A percentile compares a stretch with the other conserved stretches of the same genome.
Conservation (phyloP, 2,329 filamentous ascomycete genomes). For the Iodosphaeria phyllophila region DNA sequence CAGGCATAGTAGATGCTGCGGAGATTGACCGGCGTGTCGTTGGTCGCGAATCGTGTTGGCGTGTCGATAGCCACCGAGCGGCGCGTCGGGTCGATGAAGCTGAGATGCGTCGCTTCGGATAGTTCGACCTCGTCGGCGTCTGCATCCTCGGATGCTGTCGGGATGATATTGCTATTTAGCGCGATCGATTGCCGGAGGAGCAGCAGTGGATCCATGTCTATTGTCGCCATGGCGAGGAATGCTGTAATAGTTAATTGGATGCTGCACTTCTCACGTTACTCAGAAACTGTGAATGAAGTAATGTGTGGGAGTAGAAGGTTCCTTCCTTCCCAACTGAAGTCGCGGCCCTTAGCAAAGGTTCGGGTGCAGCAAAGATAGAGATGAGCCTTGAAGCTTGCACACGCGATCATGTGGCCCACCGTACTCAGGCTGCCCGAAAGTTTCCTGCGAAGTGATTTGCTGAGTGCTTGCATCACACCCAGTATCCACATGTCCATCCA, state of each 20-base stretch:
- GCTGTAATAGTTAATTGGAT: neutral
- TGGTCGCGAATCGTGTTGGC: slow-evolving; percentile 76
- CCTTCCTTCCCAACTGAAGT: too few relatives aligned
- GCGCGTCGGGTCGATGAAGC: slow-evolving; percentile 44
- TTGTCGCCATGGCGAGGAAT: slow-evolving; percentile 30
- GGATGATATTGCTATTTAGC: slow-evolving; percentile 47
- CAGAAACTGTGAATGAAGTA: too few relatives aligned
- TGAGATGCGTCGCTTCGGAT: slow-evolving; percentile 59
- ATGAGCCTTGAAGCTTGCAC: too few relatives aligned
- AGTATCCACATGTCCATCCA: too few relatives aligned
- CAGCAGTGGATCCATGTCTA: slow-evolving; percentile 58
- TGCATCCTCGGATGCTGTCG: slow-evolving; percentile 51
- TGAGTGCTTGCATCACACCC: too few relatives aligned
- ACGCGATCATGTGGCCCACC: too few relatives aligned
- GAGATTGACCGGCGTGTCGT: slow-evolving; percentile 57
- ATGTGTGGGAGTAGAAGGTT: too few relatives aligned
- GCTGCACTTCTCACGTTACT: too few relatives aligned
- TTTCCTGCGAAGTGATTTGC: too few relatives aligned
- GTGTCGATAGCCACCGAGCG: slow-evolving; percentile 49
- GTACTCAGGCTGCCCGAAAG: too few relatives aligned
- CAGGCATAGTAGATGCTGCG: slow-evolving; percentile 94
- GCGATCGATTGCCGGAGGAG: slow-evolving; percentile 73
- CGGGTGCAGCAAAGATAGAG: too few relatives aligned
- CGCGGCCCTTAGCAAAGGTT: too few relatives aligned
- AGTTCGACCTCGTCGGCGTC: slow-evolving; percentile 44